Conservation (phyloP, 164 flowering plant genomes). For the Umbellularia californica region DNA sequence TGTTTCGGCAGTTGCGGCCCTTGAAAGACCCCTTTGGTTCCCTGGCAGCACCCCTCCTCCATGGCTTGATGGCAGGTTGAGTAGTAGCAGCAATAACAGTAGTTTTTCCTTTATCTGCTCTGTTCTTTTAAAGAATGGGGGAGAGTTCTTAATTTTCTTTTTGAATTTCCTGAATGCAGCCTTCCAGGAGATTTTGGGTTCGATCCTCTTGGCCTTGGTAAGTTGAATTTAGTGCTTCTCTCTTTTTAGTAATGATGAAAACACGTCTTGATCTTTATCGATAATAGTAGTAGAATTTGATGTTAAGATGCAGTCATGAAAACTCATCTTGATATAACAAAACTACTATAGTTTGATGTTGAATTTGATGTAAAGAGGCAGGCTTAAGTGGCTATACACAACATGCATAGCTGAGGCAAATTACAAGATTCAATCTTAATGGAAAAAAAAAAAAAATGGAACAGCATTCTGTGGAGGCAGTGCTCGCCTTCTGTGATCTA, state of each 20-base stretch:
- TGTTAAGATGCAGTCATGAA: not conserved
- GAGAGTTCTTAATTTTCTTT: constrained; percentile 2
- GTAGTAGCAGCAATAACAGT: not conserved
- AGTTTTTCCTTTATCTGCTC: not conserved
- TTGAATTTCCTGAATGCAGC: constrained; percentile 42
- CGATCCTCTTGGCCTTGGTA: constrained; percentile 94
- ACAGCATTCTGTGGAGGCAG: no score
- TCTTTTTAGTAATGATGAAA: not conserved
- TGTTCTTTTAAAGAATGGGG: not conserved
- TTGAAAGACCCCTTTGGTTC: constrained; percentile 92
- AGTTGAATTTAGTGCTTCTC: constrained; percentile 14
- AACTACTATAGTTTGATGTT: no score
- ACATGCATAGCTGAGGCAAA: no score
- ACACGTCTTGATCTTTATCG: not conserved
- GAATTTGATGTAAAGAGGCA: no score
- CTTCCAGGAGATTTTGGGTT: constrained; percentile 99
- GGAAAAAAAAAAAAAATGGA: no score
- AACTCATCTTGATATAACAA: not conserved
- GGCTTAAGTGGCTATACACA: no score
- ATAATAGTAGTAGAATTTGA: not conserved
- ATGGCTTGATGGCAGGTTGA: constrained; percentile 97
- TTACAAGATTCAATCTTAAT: no score
- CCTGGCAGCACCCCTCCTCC: constrained; percentile 96
- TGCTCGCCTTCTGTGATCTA: no score
- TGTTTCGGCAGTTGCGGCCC: constrained; percentile 55